phyloP scores from a whole-genome alignment of 352 stramenopile genomes.

The Globisporangium viniferum region DNA sequence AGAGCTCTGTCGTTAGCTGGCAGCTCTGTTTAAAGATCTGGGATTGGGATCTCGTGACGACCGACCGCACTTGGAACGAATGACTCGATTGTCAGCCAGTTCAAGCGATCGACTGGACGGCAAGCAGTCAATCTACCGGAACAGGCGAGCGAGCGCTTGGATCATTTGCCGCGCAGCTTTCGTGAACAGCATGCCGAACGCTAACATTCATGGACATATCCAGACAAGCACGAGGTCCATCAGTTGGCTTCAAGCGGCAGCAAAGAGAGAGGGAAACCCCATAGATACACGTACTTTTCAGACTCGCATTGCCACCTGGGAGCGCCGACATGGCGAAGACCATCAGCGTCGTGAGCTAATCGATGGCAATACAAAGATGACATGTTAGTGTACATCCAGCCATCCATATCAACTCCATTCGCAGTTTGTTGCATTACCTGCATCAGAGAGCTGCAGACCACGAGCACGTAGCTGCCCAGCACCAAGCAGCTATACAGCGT shows the following conservation, averaged over 20 bases:
- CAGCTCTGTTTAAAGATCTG: neutral
- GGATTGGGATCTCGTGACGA: too few relatives aligned
- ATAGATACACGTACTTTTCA: slow-evolving; percentile 43
- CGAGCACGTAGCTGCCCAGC: slow-evolving; percentile 77
- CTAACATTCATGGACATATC: slow-evolving; percentile 19
- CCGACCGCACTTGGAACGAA: neutral
- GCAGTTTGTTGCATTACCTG: slow-evolving; percentile 20
- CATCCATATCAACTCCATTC: neutral
- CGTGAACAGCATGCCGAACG: slow-evolving; percentile 60
- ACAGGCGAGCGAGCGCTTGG: slow-evolving; percentile 50
- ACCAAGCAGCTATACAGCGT: slow-evolving; percentile 84
- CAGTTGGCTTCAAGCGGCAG: neutral
- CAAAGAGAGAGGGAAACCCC: neutral
- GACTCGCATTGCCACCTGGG: slow-evolving; percentile 52
- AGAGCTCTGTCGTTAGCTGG: neutral
- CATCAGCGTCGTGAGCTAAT: slow-evolving; percentile 54
- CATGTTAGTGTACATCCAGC: neutral
- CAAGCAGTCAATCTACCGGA: slow-evolving; percentile 30
- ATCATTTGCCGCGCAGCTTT: slow-evolving; percentile 65
- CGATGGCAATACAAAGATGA: neutral
- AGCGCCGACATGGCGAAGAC: slow-evolving; percentile 60
- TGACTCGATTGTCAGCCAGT: neutral
- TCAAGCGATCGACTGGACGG: neutral
- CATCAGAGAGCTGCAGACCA: slow-evolving; percentile 71
- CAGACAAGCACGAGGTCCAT: neutral